These are phyloP conservation scores for Stentor roeselii DNA, from an alignment of 73 alveolate genomes.

Conservation along the genomic window DNA sequence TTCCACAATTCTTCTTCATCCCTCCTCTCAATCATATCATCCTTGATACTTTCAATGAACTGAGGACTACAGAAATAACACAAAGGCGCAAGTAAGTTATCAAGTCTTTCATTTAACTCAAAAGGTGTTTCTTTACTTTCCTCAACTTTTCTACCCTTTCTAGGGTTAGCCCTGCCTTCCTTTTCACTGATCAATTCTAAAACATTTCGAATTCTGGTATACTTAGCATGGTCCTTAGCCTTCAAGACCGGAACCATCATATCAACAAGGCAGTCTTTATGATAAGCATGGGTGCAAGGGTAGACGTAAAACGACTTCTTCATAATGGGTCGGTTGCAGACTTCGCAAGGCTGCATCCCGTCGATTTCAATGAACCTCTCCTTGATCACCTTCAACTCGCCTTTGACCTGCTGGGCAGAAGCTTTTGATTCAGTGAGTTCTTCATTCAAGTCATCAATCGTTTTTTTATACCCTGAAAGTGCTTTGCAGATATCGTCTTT, in stretches of 20 bases:
- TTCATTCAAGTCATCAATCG: constrained; percentile 80
- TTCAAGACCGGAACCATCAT: not conserved
- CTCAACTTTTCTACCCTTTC: too few species aligned
- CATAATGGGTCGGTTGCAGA: constrained; percentile 60
- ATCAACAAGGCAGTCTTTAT: constrained; percentile 49
- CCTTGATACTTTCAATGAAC: too few species aligned
- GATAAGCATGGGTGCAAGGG: constrained; percentile 91
- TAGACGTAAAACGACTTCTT: constrained; percentile 70
- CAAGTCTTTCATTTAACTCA: too few species aligned
- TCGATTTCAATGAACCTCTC: constrained; percentile 86
- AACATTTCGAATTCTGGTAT: not conserved
- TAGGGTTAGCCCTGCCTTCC: too few species aligned
- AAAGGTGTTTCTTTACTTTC: too few species aligned
- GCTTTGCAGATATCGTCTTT: constrained; percentile 92
- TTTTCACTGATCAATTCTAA: not conserved
- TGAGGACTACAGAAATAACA: too few species aligned
- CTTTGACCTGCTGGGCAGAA: constrained; percentile 85
- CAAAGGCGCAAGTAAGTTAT: too few species aligned
- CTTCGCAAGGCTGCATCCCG: constrained; percentile 66
- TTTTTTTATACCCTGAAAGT: constrained; percentile 83
- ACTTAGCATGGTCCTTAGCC: not conserved
- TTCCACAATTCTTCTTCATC: too few species aligned
- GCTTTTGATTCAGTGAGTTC: constrained; percentile 79
- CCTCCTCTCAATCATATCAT: too few species aligned
- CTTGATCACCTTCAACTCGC: constrained; percentile 81